Evolutionary conservation across 805 yeast genomes (phyloP), one percentile per base, ranked within the genome.

Genomic region (Candida tibetensis): DNA sequence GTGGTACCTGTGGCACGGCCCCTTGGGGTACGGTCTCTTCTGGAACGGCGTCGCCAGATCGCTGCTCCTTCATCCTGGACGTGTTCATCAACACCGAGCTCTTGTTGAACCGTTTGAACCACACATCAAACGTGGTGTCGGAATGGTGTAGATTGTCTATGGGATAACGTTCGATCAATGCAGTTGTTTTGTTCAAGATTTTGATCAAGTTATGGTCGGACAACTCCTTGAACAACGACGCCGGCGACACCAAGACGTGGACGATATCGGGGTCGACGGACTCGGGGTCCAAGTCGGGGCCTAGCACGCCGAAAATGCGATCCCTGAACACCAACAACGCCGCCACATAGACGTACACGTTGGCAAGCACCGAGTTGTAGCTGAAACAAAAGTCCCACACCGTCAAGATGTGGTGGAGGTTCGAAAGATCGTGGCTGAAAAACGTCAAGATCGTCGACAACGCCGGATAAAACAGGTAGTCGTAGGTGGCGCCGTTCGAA

Each of bases 401-500:
- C 3, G 71, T 58, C 39, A 77, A 67, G 5, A 85, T 60, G 19
- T 76, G 74, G 9, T 62, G 63, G 33, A 73, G 61, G 23, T 71
- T 66, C 30, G 66, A 76, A 28, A 68, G 39, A 42, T 87, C 89
- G 61, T 90, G 97, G 6, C 91, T 67, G 55, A 81, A 87, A 32
- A 86, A 49, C 1, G 98, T 88, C 25, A 91, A 67, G 1, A 91
- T 64, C 1, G 91, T 76, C 14, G 96, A 84, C 12, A 93, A 60
- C 0, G 88, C 84, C 52, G 79, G 90, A 19, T 41, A 47, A 28
- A 67, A 66, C 25, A 53, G 56, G 50, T 68, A 69, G 44, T 63
- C 69, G 48, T 51, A 69, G 18, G 44, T 43, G 14, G 32, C 30
- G 5, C 66, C 66, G 42, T 50, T 53, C 1, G 62, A 43, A 30